These are phyloP conservation scores for Fragaria iinumae DNA, from an alignment of 306 rosid species.

Conservation along the genomic window DNA sequence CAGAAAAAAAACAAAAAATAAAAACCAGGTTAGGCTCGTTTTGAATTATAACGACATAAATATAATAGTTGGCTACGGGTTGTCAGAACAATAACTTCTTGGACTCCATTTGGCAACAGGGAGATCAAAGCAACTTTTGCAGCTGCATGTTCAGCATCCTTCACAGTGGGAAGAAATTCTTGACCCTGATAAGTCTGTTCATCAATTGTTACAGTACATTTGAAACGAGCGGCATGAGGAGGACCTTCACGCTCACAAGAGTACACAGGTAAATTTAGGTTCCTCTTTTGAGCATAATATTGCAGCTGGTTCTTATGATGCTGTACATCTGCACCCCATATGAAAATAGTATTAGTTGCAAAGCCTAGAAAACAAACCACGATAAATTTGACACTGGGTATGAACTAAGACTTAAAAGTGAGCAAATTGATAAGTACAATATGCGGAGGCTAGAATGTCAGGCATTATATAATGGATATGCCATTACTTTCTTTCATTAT, in stretches of 20 bases:
- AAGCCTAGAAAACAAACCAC: neutral
- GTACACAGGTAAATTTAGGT: slow-evolving; percentile 54
- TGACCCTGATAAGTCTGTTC: slow-evolving; percentile 60
- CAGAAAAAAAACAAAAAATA: neutral
- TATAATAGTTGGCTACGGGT: slow-evolving; percentile 14
- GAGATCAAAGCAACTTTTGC: slow-evolving; percentile 73
- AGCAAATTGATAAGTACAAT: neutral
- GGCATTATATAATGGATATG: neutral
- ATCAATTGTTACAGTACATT: slow-evolving; percentile 59
- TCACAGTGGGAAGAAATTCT: slow-evolving; percentile 47
- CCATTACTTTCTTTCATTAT: neutral
- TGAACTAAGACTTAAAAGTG: too few relatives aligned
- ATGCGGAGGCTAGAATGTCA: neutral
- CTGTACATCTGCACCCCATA: slow-evolving; percentile 32
- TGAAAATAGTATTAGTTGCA: neutral
- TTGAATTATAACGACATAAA: neutral
- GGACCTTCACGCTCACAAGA: slow-evolving; percentile 78
- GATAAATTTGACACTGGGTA: neutral
- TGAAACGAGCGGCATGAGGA: slow-evolving; percentile 66
- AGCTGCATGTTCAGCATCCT: slow-evolving; percentile 91
- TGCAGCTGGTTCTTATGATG: slow-evolving; percentile 75
- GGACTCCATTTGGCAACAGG: slow-evolving; percentile 40
- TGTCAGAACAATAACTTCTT: slow-evolving; percentile 58
- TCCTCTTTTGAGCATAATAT: slow-evolving; percentile 59
- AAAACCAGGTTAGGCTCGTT: neutral